Evolutionary conservation across 2,329 filamentous ascomycete genomes (phyloP).

Genomic region (Pseudogymnoascus sp.): DNA sequence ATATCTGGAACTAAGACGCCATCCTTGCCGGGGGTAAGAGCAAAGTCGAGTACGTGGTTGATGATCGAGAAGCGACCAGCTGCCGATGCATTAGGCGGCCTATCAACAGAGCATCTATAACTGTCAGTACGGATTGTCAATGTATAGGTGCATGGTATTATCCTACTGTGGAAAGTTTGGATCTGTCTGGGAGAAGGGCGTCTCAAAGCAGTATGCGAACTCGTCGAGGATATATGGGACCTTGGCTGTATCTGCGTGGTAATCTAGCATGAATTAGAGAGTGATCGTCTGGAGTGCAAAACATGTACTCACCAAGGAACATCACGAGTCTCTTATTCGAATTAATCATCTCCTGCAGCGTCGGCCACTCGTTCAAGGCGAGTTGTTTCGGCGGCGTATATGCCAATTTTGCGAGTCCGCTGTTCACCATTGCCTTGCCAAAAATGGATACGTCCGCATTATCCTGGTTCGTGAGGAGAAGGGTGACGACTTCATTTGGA

Average conservation of each 20-base stretch:
- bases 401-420: conserved; percentile 21
- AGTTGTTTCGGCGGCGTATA: conserved; percentile 26
- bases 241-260: conserved; percentile 37
- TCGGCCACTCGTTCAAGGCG: conserved; percentile 55
- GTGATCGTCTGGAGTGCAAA: background rate
- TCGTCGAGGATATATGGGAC: conserved; percentile 57
- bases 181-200: conserved; percentile 54
- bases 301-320: conserved; percentile 50
- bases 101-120: conserved; percentile 52
- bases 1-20: conserved; percentile 45
- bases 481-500: conserved; percentile 50
- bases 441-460: conserved; percentile 46
- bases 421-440: conserved; percentile 26
- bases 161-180: conserved; percentile 40
- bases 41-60: conserved; percentile 55
- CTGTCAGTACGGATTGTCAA: background rate
- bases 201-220: conserved; percentile 64
- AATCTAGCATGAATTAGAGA: conserved; percentile 42
- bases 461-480: conserved; percentile 56
- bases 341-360: conserved; percentile 55
- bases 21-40: conserved; percentile 21
- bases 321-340: conserved; percentile 55
- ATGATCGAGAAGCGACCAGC: conserved; percentile 46
- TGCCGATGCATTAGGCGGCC: conserved; percentile 41
- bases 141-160: background rate